A percentile compares a stretch with the other conserved stretches of the same genome.
These are phyloP conservation scores for Aureobasidium namibiae DNA, from an alignment of 2,329 filamentous ascomycete genomes.

Conservation along the genomic window DNA sequence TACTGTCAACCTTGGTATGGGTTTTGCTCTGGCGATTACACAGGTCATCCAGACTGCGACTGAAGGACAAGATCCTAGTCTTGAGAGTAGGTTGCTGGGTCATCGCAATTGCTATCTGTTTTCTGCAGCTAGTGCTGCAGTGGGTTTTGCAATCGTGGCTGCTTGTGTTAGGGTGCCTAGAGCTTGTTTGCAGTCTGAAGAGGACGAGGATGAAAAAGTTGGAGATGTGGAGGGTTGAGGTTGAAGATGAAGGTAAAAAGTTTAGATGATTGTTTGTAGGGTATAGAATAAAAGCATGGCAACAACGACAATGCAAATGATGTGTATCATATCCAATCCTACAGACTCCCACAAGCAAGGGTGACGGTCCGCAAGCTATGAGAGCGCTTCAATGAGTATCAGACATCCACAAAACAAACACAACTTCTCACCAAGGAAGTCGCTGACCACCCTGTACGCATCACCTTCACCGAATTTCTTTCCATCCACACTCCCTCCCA, in stretches of 20 bases:
- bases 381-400: no score
- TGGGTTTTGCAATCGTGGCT: slow-evolving; percentile 10
- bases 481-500: no score
- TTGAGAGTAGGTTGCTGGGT: background rate
- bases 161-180: background rate
- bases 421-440: no score
- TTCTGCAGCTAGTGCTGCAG: slow-evolving; percentile 13
- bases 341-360: no score
- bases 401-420: no score
- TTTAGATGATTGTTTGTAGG: no score
- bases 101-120: slow-evolving; percentile 15
- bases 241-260: background rate
- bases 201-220: background rate
- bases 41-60: slow-evolving; percentile 24
- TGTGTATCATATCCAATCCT: no score
- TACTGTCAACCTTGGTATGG: slow-evolving; percentile 29
- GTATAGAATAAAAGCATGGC: no score
- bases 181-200: background rate
- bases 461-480: no score
- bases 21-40: slow-evolving; percentile 27
- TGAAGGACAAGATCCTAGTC: background rate
- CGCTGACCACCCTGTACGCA: no score
- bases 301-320: no score
- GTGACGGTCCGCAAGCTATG: no score
- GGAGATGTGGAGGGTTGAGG: background rate